These are phyloP conservation scores for Arabis hirsuta DNA, from an alignment of 345 rosid genomes.

Conservation along the genomic window DNA sequence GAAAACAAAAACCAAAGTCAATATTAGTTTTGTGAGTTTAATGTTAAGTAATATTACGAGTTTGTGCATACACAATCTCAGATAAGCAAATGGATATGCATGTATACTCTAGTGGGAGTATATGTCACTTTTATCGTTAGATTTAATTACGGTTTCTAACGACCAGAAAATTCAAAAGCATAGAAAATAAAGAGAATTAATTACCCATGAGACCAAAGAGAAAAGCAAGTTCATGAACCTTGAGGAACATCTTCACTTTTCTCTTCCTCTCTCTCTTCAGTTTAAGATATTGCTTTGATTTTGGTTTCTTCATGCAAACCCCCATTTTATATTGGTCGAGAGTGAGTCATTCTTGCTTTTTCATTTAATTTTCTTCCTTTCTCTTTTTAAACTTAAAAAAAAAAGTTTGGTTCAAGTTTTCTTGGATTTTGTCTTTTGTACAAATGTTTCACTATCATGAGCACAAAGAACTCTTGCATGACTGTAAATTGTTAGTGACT, in stretches of 20 bases:
- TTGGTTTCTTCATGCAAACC: constrained; percentile 26
- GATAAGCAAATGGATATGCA: constrained; percentile 4
- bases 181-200: not conserved
- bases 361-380: not conserved
- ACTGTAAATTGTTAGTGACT: constrained; percentile 27
- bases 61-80: not conserved
- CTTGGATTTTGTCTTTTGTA: constrained; percentile 25
- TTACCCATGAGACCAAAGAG: constrained; percentile 74
- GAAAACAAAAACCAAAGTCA: constrained; percentile 4
- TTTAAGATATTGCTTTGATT: constrained; percentile 24
- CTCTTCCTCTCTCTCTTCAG: not conserved
- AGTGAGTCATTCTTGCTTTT: constrained; percentile 22
- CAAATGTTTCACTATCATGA: constrained; percentile 13
- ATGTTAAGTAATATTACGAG: not conserved
- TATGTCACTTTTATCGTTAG: not conserved
- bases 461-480: constrained; percentile 18
- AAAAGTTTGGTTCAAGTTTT: constrained; percentile 35
- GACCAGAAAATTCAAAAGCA: not conserved
- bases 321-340: constrained; percentile 35
- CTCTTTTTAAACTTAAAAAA: not conserved
- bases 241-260: constrained; percentile 39
- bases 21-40: not conserved
- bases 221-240: constrained; percentile 52
- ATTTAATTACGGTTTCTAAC: not conserved
- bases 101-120: not conserved